Evolutionary conservation across 345 rosid genomes (phyloP).

Genomic region (Balakata baccata): DNA sequence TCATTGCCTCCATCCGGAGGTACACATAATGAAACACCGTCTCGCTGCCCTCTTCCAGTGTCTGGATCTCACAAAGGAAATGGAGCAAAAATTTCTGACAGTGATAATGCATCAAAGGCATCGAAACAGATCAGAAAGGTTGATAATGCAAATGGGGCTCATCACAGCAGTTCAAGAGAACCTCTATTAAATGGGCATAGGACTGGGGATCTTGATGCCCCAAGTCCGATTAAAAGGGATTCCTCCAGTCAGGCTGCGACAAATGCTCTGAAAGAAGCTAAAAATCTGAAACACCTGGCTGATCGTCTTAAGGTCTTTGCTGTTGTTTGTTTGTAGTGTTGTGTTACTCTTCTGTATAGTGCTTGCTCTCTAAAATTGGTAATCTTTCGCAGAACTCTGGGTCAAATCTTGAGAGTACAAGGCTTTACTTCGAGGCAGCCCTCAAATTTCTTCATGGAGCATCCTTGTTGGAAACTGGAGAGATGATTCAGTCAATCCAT

Average conservation of each 20-base stretch:
- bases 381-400: constrained; percentile 55
- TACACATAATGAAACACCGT: constrained; percentile 39
- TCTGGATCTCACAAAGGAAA: constrained; percentile 38
- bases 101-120: constrained; percentile 37
- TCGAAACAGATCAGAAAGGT: constrained; percentile 40
- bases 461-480: constrained; percentile 71
- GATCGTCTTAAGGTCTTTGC: constrained; percentile 80
- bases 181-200: constrained; percentile 50
- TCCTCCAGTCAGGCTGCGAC: constrained; percentile 59
- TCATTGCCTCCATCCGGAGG: constrained; percentile 45
- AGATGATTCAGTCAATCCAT: constrained; percentile 55
- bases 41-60: constrained; percentile 22
- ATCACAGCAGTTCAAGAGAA: constrained; percentile 38
- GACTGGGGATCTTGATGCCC: constrained; percentile 49
- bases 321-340: constrained; percentile 10
- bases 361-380: constrained; percentile 11
- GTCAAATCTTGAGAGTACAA: constrained; percentile 56
- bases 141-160: constrained; percentile 49
- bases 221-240: constrained; percentile 72
- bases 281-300: constrained; percentile 84
- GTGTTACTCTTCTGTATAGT: constrained; percentile 9
- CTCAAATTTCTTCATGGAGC: constrained; percentile 93
- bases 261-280: constrained; percentile 85
- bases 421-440: constrained; percentile 88
- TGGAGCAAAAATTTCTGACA: constrained; percentile 31